Percentiles rank a stretch among this genome's conserved stretches.
These are phyloP conservation scores for Xerocomus nothofagi DNA, from an alignment of 1,284 basidiomycete genomes.

Conservation along the genomic window DNA sequence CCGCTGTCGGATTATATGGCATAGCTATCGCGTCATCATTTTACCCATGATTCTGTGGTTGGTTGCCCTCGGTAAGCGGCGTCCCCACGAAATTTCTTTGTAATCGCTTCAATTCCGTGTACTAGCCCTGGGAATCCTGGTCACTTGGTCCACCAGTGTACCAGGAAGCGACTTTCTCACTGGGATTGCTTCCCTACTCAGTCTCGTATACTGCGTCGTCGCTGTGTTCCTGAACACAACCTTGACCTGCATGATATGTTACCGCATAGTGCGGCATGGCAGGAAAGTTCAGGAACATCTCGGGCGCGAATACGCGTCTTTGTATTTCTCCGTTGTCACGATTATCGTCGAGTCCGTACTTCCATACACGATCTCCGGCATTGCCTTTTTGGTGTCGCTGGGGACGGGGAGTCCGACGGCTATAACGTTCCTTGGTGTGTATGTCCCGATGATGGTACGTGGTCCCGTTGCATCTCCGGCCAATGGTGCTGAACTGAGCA, in stretches of 20 bases:
- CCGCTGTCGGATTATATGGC: constrained; percentile 22
- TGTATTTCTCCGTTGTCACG: constrained; percentile 19
- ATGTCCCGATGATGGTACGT: constrained; percentile 28
- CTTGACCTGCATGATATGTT: constrained; percentile 30
- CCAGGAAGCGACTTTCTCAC: constrained; percentile 24
- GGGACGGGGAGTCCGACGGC: constrained; percentile 18
- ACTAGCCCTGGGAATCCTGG: constrained; percentile 21
- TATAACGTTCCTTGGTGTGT: constrained; percentile 13
- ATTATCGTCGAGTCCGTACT: constrained; percentile 31
- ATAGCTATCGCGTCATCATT: constrained; percentile 5
- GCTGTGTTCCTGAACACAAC: constrained; percentile 22
- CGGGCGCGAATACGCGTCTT: constrained; percentile 16
- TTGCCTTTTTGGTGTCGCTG: constrained; percentile 27
- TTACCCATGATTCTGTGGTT: constrained; percentile 27
- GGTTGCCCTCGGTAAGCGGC: constrained; percentile 21
- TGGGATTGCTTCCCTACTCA: constrained; percentile 15
- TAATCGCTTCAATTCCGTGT: not conserved
- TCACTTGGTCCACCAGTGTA: constrained; percentile 10
- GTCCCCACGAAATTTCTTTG: too few species aligned
- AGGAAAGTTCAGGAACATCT: constrained; percentile 7
- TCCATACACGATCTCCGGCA: constrained; percentile 28
- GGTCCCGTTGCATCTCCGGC: not conserved
- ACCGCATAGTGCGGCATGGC: constrained; percentile 19
- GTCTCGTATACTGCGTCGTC: constrained; percentile 21
- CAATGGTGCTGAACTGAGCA: not conserved